These are phyloP conservation scores for Zymoseptoria tritici DNA, from an alignment of 2,329 filamentous ascomycete species.

Conservation along the genomic window DNA sequence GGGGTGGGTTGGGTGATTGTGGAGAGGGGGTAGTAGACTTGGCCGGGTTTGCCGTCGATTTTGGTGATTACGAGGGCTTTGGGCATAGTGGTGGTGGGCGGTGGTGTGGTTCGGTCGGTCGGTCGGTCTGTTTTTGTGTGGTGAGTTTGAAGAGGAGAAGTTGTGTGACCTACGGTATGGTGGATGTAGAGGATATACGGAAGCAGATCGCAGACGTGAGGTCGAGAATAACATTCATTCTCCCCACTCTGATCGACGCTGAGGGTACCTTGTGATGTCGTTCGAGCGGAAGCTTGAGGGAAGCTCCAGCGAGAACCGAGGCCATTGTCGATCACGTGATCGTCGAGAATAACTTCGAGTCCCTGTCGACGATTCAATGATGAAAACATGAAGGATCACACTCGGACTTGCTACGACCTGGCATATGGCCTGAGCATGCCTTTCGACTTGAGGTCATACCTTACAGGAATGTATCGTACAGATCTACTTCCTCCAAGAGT, in stretches of 20 bases:
- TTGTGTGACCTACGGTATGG: not conserved
- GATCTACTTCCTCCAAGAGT: no score
- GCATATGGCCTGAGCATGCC: no score
- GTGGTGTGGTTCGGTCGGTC: not conserved
- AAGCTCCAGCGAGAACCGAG: not conserved
- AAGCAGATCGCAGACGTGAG: not conserved
- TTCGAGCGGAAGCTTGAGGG: no score
- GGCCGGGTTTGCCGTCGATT: conserved; percentile 72
- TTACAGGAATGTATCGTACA: no score
- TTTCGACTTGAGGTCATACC: no score
- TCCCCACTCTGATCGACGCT: not conserved
- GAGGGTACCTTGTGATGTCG: not conserved
- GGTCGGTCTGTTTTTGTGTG: not conserved
- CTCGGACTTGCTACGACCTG: no score
- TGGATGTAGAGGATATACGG: not conserved
- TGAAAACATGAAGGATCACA: not conserved
- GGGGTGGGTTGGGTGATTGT: conserved; percentile 57
- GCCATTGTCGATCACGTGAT: not conserved
- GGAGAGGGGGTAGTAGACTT: conserved; percentile 70
- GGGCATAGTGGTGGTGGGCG: conserved; percentile 37
- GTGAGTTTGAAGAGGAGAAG: not conserved
- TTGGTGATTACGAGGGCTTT: conserved; percentile 58
- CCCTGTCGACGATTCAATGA: not conserved
- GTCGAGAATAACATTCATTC: not conserved
- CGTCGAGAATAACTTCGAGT: not conserved